Evolutionary conservation across 1,139 yeast species (phyloP).

Genomic region (Meyerozyma guilliermondii): DNA sequence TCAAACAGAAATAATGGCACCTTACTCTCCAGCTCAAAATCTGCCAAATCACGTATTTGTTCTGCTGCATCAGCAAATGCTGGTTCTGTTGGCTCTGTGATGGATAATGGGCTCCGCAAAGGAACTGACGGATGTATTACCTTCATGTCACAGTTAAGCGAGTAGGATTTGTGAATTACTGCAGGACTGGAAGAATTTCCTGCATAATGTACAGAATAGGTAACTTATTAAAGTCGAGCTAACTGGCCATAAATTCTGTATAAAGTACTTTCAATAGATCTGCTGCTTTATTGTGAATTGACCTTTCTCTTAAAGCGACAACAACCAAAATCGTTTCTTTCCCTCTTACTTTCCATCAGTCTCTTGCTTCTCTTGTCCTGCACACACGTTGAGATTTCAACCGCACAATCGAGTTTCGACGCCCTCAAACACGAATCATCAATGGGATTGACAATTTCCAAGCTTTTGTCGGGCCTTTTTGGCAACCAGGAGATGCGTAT

Average conservation of each 20-base stretch:
- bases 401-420: background rate
- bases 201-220: background rate
- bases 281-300: no score
- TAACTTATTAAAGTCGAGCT: no score
- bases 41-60: background rate
- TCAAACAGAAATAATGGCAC: background rate
- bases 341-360: no score
- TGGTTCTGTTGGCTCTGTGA: background rate
- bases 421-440: background rate
- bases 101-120: background rate
- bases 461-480: constrained; percentile 64
- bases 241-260: no score
- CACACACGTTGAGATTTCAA: background rate
- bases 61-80: background rate
- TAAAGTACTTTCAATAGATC: no score
- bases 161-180: background rate
- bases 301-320: no score
- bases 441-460: constrained; percentile 88
- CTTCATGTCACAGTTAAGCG: background rate
- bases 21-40: background rate
- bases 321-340: no score
- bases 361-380: background rate
- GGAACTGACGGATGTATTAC: background rate
- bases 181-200: background rate
- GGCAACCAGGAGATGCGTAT: constrained; percentile 42